phyloP scores from a whole-genome alignment of 495 filamentous ascomycete species.

The Geopyxis carbonaria region DNA sequence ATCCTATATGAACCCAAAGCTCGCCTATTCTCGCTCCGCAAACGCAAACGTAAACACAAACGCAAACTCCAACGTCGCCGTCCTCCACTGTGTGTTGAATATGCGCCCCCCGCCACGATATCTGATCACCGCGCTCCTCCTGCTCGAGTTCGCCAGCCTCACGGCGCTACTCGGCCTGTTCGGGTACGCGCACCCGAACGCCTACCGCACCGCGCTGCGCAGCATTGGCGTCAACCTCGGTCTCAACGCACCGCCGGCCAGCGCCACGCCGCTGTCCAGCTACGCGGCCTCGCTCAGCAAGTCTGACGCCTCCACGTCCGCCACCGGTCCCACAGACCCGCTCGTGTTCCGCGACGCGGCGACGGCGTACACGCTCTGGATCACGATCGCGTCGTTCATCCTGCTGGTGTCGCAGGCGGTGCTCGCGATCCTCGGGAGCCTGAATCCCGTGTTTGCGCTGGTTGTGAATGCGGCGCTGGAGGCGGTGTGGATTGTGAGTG shows the following conservation, averaged over 20 bases:
- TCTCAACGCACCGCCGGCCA: constrained; percentile 9
- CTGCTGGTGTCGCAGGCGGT: constrained; percentile 3
- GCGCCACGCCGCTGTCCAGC: background rate
- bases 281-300: constrained; percentile 5
- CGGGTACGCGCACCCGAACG: constrained; percentile 7
- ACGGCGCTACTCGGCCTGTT: constrained; percentile 8
- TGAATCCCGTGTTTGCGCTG: background rate
- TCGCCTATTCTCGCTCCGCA: too few relatives aligned
- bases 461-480: constrained; percentile 1
- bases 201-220: constrained; percentile 4
- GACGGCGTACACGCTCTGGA: constrained; percentile 1
- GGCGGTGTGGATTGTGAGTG: constrained; percentile 6
- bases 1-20: too few relatives aligned
- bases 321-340: background rate
- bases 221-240: constrained; percentile 2
- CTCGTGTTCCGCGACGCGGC: background rate
- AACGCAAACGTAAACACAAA: too few relatives aligned
- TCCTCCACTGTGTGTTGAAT: too few relatives aligned
- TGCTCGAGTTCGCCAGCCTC: constrained; percentile 4
- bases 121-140: constrained; percentile 2
- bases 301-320: background rate
- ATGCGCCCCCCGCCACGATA: too few relatives aligned
- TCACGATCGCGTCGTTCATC: constrained; percentile 4
- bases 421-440: constrained; percentile 2
- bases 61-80: too few relatives aligned